Conservation (phyloP, 2,329 filamentous ascomycete genomes). For the Phyllosticta paracitricarpa region DNA sequence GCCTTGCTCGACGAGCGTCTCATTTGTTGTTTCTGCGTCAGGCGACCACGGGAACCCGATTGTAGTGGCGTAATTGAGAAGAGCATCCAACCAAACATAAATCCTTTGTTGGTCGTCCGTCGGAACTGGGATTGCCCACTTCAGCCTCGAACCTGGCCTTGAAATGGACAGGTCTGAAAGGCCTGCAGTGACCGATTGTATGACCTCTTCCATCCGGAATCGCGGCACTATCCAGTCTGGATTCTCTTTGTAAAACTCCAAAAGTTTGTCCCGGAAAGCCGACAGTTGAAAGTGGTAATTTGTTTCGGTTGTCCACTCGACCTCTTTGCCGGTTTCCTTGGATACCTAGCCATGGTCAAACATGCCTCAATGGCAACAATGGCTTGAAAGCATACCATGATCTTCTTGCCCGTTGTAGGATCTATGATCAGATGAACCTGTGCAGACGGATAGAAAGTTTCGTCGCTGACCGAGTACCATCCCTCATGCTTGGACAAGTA, state of each 20-base stretch:
- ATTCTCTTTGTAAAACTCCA: conserved; percentile 70
- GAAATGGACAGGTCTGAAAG: conserved; percentile 86
- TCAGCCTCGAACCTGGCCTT: conserved; percentile 63
- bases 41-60: conserved; percentile 76
- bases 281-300: conserved; percentile 95
- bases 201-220: conserved; percentile 66
- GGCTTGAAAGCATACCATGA: conserved; percentile 47
- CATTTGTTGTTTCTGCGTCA: background rate
- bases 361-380: background rate
- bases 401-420: conserved; percentile 70
- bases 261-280: conserved; percentile 64
- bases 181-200: conserved; percentile 64
- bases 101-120: conserved; percentile 80
- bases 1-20: conserved; percentile 24
- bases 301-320: conserved; percentile 86
- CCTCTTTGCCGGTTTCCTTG: conserved; percentile 78
- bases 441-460: conserved; percentile 83
- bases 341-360: conserved; percentile 40
- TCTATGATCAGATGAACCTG: conserved; percentile 65
- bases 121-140: conserved; percentile 85
- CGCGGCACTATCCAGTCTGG: conserved; percentile 66
- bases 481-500: conserved; percentile 82
- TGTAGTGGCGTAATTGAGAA: conserved; percentile 87
- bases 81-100: conserved; percentile 95
- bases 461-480: conserved; percentile 95